Conservation (phyloP, 805 yeast genomes). For the Candida ulmi region DNA sequence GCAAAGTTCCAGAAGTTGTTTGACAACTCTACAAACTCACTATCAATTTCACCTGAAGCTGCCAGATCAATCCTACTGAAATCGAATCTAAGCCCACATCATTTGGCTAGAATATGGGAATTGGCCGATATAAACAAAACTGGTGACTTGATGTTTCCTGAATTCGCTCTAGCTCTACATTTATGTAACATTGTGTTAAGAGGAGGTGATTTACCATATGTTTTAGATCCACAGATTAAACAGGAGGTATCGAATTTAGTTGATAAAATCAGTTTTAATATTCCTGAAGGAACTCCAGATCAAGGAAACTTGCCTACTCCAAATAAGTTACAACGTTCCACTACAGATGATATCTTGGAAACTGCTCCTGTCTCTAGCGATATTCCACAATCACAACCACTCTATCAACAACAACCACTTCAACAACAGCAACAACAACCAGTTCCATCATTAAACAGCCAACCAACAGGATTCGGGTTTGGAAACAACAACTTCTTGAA, state of each 20-base stretch:
- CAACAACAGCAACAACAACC: too few species aligned
- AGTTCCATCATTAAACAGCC: background rate
- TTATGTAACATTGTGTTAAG: slow-evolving; percentile 71
- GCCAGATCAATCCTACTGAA: slow-evolving; percentile 77
- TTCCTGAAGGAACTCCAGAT: slow-evolving; percentile 44
- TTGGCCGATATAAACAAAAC: slow-evolving; percentile 81
- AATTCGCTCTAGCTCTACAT: slow-evolving; percentile 88
- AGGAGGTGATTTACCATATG: slow-evolving; percentile 72
- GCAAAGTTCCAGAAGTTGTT: slow-evolving; percentile 78
- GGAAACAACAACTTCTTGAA: background rate
- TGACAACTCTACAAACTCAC: slow-evolving; percentile 59
- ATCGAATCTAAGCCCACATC: slow-evolving; percentile 69
- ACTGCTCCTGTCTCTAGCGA: slow-evolving; percentile 28
- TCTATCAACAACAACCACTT: too few species aligned
- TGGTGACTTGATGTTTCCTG: slow-evolving; percentile 85
- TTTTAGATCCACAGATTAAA: slow-evolving; percentile 61
- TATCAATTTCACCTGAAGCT: slow-evolving; percentile 59
- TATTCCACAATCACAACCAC: too few species aligned
- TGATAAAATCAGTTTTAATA: slow-evolving; percentile 75
- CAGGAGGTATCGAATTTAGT: slow-evolving; percentile 85
- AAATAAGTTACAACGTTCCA: background rate
- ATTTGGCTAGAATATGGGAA: slow-evolving; percentile 85
- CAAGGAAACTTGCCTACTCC: background rate
- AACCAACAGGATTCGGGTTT: slow-evolving; percentile 1
- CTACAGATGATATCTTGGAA: slow-evolving; percentile 17